Evolutionary conservation across 805 yeast species (phyloP), one percentile per base, ranked within the genome.

Genomic region (Suhomyces sp.): DNA sequence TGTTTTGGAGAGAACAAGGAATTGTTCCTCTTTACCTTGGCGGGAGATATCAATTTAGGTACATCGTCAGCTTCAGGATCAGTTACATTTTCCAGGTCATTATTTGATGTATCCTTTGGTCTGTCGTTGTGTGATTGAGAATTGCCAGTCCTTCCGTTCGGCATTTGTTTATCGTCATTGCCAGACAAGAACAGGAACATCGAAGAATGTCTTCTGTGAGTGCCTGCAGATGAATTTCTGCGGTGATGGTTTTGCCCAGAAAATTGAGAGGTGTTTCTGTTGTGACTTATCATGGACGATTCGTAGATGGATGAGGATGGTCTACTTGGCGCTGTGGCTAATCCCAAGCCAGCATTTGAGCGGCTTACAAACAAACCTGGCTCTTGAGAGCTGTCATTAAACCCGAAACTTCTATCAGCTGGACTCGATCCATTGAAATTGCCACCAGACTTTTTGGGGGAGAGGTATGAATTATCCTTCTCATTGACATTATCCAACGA

Each of bases 381-480:
- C 31, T 24, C 47, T 12, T 47, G 42, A 45, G 60, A 47, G 53
- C 54, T 51, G 3, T 59, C 62, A 5, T 70, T 79, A 57, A 67
- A 77, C 61, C 61, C 70, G 60, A 45, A 78, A 46, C 36, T 47
- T 23, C 60, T 57, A 52, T 64, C 64, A 49, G 67, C 46, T 2
- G 74, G 71, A 42, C 68, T 67, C 10, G 55, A 50, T 29, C 68
- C 69, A 1, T 76, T 60, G 2, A 91, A 91, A 0, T 90, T 90
- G 49, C 78, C 79, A 1, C 92, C 92, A 0, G 90, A 60, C 75
- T 84, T 68, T 90, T 76, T n/a, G 90, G 90, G 0, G 90, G 42
- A 33, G 35, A 75, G 41, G 46, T 45, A 68, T 42, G 56, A 29
- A 12, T 29, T 29, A 12, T 29, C 65, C 48, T 52, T 55, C 46